Base-by-base conservation (phyloP, 2,329 filamentous ascomycete genomes). In the Hypoxylon sp. region DNA sequence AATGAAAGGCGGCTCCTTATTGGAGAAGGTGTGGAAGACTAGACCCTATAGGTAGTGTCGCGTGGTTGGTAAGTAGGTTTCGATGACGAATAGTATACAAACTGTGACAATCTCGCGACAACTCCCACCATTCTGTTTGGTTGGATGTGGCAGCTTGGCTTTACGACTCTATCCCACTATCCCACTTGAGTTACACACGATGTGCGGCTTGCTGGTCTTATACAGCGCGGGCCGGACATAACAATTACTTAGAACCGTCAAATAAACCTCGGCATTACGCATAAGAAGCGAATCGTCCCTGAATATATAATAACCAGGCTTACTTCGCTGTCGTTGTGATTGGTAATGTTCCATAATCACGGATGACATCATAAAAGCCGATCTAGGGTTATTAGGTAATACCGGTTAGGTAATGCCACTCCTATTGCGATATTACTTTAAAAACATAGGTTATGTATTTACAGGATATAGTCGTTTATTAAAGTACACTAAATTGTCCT, bases 71-170 rank as follows among this genome's bases (percentile, higher is more conserved):
- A 41, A 41, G 29, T 21, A 25, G 34, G 6, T 19, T 25, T 29
- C 23, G 19, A 41, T 64, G 61, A 54, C 55, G 37, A 12, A 48
- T 50, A 12, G 45, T 50, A 60, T 55, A 37, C 48, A 34, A 53
- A 48, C 45, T 41, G 43, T 59, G 55, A 55, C 55, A 32, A 45
- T 41, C 34, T 47, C 23, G 8, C n/a, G 9, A 30, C 19, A 19
- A 23, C 11, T 34, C 37, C 37, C 12, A 11, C 37, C 16, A 53
- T 19, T 41, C n/a, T 45, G 57, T 47, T 46, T 54, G 51, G 58
- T 37, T 16, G 32, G 51, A 43, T n/a, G 6, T 30, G 37, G n/a
- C 11, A 30, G 43, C 52, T 56, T 55, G 58, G 51, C 53, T 45
- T 52, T 46, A 27, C 56, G 46, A 11, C 50, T 56, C 41, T 21